phyloP scores from a whole-genome alignment of 805 yeast species.

The Monosporozyma solicola region DNA sequence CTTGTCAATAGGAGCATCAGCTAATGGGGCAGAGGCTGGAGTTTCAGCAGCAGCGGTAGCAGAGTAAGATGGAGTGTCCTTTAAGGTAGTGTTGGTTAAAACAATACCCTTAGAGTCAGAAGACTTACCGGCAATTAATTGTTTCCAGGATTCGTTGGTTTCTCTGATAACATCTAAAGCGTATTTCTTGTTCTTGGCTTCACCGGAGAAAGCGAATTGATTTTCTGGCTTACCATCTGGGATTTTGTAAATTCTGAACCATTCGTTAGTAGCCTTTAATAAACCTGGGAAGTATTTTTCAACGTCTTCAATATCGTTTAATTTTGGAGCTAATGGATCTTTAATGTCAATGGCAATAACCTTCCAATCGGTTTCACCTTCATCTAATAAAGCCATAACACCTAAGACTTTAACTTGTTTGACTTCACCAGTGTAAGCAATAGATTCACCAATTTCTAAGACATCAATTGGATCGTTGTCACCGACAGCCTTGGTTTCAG shows the following conservation, averaged over 20 bases:
- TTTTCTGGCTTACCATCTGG: slow-evolving; percentile 98
- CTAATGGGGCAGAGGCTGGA: slow-evolving; percentile 62
- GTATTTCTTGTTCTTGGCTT: slow-evolving; percentile 77
- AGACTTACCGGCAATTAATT: slow-evolving; percentile 55
- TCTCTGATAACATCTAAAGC: slow-evolving; percentile 79
- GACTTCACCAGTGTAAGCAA: slow-evolving; percentile 62
- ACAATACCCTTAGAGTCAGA: slow-evolving; percentile 56
- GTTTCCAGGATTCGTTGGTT: slow-evolving; percentile 78
- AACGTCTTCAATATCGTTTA: slow-evolving; percentile 87
- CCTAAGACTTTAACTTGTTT: slow-evolving; percentile 89
- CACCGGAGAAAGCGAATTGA: slow-evolving; percentile 94
- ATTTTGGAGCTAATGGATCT: slow-evolving; percentile 82
- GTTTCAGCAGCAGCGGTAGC: slow-evolving; percentile 40
- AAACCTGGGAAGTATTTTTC: slow-evolving; percentile 85
- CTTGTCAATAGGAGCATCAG: slow-evolving; percentile 93
- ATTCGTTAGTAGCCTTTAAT: slow-evolving; percentile 86
- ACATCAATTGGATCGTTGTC: slow-evolving; percentile 85
- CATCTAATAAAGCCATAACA: slow-evolving; percentile 88
- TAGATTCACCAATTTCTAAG: slow-evolving; percentile 67
- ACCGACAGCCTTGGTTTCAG: slow-evolving; percentile 63
- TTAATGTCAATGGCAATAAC: slow-evolving; percentile 78
- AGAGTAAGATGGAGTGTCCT: slow-evolving; percentile 45
- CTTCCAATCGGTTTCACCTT: slow-evolving; percentile 88
- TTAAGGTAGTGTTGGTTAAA: slow-evolving; percentile 68
- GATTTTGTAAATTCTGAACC: slow-evolving; percentile 97